Base-by-base conservation (phyloP, 768 basidiomycete genomes). In the Panus rudis region DNA sequence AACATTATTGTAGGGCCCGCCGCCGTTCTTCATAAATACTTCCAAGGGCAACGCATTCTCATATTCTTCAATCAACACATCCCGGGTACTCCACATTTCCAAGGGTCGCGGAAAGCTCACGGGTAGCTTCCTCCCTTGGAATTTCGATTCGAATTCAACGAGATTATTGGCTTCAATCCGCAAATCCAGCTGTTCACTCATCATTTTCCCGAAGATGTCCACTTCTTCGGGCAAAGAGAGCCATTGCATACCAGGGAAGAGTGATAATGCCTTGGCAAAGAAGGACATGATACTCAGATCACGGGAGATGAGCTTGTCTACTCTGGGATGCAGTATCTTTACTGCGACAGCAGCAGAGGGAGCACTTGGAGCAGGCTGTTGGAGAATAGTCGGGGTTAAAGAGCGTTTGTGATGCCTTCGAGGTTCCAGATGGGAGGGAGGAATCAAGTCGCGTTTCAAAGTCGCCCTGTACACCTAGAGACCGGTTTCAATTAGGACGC, bases 281-380 rank as follows among this genome's bases (percentile, higher is more conserved):
- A 94, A 84, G 32, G 76, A 69, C 92, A 99, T 97, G 66, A 98
- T 98, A 37, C 83, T 75, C 39, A 99, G 78, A 65, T 99, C 96
- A 34, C 96, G 79, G 27, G 72, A 67, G 46, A 99, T 97, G 38
- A 74, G 82, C 56, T 90, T 84, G 20, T 68, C 64, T 16, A 92
- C 92, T 39, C 76, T 69, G 1, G 96, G 96, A 60, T 99, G 96
- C 19, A 97, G 78, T 17, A 99, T 76, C 65, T 99, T 99, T 66
- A 99, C 84, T 12, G 96, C 96, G 24, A 98, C 93, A 2, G 85
- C 76, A 16, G 90, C 81, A 1, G 84, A 82, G 10, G 92, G 92
- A 14, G 84, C 80, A 2, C 76, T 78, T 0, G 83, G 79, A 3
- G 76, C 78, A 11, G 83, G 81, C 45, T 79, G 73, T 31, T 64